phyloP scores from a whole-genome alignment of 73 alveolate genomes.

The Effrenium voratum region DNA sequence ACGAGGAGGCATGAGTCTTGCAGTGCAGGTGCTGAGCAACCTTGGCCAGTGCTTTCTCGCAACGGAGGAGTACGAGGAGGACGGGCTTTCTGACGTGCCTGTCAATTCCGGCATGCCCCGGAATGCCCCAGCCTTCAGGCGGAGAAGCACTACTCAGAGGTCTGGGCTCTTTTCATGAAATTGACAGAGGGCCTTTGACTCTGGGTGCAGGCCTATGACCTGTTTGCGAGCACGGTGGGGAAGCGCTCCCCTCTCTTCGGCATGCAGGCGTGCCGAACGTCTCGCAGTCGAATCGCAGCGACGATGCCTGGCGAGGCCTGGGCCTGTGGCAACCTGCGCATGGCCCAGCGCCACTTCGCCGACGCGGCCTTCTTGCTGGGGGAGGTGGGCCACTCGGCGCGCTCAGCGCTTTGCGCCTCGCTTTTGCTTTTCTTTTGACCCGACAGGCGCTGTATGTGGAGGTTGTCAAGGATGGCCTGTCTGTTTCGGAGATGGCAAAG shows the following conservation, averaged over 20 bases:
- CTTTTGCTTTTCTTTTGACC: no score
- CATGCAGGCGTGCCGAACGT: conserved; percentile 49
- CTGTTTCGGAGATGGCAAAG: conserved; percentile 80
- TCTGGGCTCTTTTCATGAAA: background rate
- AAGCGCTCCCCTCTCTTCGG: conserved; percentile 89
- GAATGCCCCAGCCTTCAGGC: background rate
- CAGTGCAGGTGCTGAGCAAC: conserved; percentile 52
- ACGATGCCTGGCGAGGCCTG: conserved; percentile 17
- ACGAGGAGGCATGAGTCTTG: background rate
- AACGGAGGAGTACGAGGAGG: conserved; percentile 77
- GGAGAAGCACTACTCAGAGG: conserved; percentile 1
- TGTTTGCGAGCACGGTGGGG: conserved; percentile 77
- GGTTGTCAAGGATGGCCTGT: conserved; percentile 71
- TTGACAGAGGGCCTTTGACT: background rate
- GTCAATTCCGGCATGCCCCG: no score
- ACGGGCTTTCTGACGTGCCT: background rate
- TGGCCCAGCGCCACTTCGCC: conserved; percentile 65
- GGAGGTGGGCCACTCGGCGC: background rate
- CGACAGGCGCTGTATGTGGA: conserved; percentile 75
- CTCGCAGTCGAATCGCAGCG: background rate
- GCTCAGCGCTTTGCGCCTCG: background rate
- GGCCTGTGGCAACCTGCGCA: conserved; percentile 89
- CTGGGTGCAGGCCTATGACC: conserved; percentile 56
- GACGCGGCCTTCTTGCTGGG: conserved; percentile 70
- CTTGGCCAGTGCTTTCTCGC: conserved; percentile 86